Percentiles rank a stretch among this genome's conserved stretches.
These are phyloP conservation scores for Gossypium raimondii DNA, from an alignment of 345 rosid genomes.

Conservation along the genomic window DNA sequence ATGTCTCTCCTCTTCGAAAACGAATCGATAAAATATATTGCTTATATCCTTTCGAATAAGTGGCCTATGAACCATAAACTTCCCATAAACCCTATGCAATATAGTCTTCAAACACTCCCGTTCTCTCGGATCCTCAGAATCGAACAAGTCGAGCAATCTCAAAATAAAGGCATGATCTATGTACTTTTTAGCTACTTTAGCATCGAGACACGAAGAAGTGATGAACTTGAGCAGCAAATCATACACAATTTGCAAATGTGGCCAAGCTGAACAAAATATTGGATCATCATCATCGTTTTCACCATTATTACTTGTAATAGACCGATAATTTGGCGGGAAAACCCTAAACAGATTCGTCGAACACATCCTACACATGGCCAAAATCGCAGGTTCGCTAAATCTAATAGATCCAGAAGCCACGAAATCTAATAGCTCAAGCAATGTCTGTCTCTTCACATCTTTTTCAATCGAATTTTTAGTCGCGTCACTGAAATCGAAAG, in stretches of 20 bases:
- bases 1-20: constrained; percentile 76
- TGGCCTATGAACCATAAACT: constrained; percentile 89
- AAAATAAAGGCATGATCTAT: constrained; percentile 73
- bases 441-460: constrained; percentile 72
- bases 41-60: constrained; percentile 72
- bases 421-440: constrained; percentile 73
- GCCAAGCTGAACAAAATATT: constrained; percentile 80
- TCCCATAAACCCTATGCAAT: constrained; percentile 70
- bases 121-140: constrained; percentile 84
- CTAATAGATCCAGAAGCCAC: constrained; percentile 57
- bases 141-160: constrained; percentile 74
- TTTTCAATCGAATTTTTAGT: constrained; percentile 62
- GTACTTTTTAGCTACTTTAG: constrained; percentile 73
- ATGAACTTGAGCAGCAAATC: constrained; percentile 75
- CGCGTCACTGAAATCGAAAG: constrained; percentile 75
- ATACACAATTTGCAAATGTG: constrained; percentile 80
- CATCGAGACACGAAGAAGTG: constrained; percentile 64
- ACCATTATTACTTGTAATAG: constrained; percentile 24
- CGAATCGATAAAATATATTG: constrained; percentile 67
- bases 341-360: constrained; percentile 74
- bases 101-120: constrained; percentile 75
- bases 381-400: constrained; percentile 70
- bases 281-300: constrained; percentile 78
- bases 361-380: constrained; percentile 84
- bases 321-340: constrained; percentile 64